These are phyloP conservation scores for Phaeosphaeriaceae sp. DNA, from an alignment of 2,329 filamentous ascomycete genomes.

Conservation along the genomic window DNA sequence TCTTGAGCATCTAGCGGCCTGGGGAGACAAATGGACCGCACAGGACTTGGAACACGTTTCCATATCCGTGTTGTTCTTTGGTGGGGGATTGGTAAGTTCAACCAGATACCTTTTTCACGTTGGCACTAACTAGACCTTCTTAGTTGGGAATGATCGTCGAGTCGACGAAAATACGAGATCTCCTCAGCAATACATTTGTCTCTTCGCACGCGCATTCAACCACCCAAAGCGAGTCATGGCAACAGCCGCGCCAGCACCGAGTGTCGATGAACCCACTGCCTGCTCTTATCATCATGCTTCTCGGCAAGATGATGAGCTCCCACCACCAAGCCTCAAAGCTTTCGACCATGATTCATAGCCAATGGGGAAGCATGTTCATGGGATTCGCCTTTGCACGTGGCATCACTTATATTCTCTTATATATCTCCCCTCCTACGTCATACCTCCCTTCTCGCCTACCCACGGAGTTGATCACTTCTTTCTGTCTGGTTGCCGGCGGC, in stretches of 20 bases:
- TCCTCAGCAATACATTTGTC: conserved; percentile 63
- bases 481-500: conserved; percentile 86
- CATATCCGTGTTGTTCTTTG: conserved; percentile 92
- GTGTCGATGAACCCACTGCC: conserved; percentile 89
- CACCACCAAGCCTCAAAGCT: conserved; percentile 85
- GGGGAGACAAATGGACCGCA: conserved; percentile 73
- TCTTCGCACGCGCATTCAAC: conserved; percentile 41
- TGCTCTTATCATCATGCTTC: conserved; percentile 80
- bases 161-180: conserved; percentile 67
- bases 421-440: conserved; percentile 79
- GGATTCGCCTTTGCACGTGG: conserved; percentile 80
- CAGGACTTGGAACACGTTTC: conserved; percentile 90
- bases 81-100: conserved; percentile 77
- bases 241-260: conserved; percentile 69
- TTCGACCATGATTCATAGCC: conserved; percentile 89
- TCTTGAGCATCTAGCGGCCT: conserved; percentile 81
- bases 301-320: conserved; percentile 94
- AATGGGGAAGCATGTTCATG: conserved; percentile 87
- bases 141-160: conserved; percentile 83
- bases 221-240: conserved; percentile 54
- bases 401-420: conserved; percentile 80
- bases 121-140: conserved; percentile 29
- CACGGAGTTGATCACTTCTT: conserved; percentile 84
- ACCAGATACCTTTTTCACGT: conserved; percentile 3
- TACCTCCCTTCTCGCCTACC: conserved; percentile 83